Base-by-base conservation (phyloP, 176 grass and related monocot species). In the Alopecurus myosuroides region DNA sequence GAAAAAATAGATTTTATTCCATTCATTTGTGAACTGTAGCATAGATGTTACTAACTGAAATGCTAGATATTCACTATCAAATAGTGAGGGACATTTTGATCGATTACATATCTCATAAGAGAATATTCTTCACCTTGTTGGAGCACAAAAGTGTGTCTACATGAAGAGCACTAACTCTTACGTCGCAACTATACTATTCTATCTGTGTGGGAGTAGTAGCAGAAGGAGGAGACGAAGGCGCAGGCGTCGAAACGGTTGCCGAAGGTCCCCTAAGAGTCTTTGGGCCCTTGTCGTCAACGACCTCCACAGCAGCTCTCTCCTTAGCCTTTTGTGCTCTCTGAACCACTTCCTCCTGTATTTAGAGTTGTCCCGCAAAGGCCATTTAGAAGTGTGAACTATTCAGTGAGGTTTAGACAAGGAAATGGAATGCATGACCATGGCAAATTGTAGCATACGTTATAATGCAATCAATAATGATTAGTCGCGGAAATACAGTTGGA, bases 321-420 rank as follows among this genome's bases (percentile, higher is more conserved):
- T 96, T 99, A 2, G 97, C 93, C 40, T 94, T 99, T 69, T 99
- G 92, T 33, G 97, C 93, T 87, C 97, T 99, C 39, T 89, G 66
- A 58, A 94, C 41, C 77, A 99, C 97, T 80, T 99, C 97, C 50
- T 99, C 97, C 97, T 96, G 86, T 51, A 84, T 75, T 80, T 48
- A 69, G 29, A 40, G 77, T 35, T 48, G 56, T 48, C 25, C 7
- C 41, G 13, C 56, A 66, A 18, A 74, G 18, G 45, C 8, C 48
- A 49, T 65, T 86, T 23, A 79, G 13, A 60, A 84, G 6, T 18
- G 20, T 50, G 55, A 11, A 5, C 35, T 31, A 68, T 42, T 40
- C 23, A 50, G n/a, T 65, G 25, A 65, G 10, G 48, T 48, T 79
- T 5, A 35, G 9, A 72, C 15, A 64, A 51, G 42, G 18, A 69